phyloP scores from a whole-genome alignment of 1,284 basidiomycete species.

The Volvariella surrecta region DNA sequence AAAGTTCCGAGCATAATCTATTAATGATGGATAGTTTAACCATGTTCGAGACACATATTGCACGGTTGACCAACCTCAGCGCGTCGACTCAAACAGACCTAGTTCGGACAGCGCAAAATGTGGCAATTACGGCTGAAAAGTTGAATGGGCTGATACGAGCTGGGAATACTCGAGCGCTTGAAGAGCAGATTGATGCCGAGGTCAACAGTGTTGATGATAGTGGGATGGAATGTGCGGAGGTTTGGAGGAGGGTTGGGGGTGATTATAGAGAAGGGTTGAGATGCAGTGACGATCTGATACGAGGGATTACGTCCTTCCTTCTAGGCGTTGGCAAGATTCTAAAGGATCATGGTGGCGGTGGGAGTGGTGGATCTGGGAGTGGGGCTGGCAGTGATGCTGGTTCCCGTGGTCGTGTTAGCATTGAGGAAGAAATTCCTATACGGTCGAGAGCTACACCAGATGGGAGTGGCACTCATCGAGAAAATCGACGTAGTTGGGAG shows the following conservation, averaged over 20 bases:
- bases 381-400: constrained; percentile 13
- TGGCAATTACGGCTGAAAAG: constrained; percentile 54
- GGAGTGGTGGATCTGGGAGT: constrained; percentile 22
- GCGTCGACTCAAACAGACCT: constrained; percentile 40
- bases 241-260: constrained; percentile 59
- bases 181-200: constrained; percentile 66
- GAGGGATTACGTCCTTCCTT: constrained; percentile 64
- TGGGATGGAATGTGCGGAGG: constrained; percentile 22
- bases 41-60: constrained; percentile 60
- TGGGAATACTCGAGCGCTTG: constrained; percentile 48
- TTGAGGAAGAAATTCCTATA: constrained; percentile 33
- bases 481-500: constrained; percentile 21
- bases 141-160: constrained; percentile 52
- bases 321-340: constrained; percentile 63
- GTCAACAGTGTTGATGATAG: constrained; percentile 33
- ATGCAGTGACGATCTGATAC: constrained; percentile 67
- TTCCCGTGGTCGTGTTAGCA: constrained; percentile 35
- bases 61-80: constrained; percentile 37
- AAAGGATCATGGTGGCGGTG: constrained; percentile 38
- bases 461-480: constrained; percentile 9
- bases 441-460: constrained; percentile 8
- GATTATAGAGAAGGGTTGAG: constrained; percentile 65
- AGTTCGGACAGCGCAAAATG: constrained; percentile 47
- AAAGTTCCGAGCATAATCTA: constrained; percentile 47
- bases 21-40: constrained; percentile 60